Percentiles rank a stretch among this genome's conserved stretches.
phyloP scores from a whole-genome alignment of 257 asterid species.

The Plantago elongata region DNA sequence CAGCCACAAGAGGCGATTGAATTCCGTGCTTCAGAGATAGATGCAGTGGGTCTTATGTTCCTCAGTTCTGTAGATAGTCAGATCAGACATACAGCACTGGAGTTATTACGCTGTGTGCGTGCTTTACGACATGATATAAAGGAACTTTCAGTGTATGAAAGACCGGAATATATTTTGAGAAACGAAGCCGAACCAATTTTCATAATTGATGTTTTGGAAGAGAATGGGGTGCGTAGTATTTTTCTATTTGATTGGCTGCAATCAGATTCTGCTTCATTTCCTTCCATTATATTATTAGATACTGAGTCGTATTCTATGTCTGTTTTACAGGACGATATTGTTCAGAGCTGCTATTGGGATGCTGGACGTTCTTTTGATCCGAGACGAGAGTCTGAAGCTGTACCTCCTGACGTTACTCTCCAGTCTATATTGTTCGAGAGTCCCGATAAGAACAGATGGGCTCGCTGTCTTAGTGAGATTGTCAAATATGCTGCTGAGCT shows the following conservation, averaged over 20 bases:
- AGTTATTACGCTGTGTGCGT: constrained; percentile 92
- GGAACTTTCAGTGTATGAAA: constrained; percentile 56
- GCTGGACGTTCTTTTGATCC: constrained; percentile 89
- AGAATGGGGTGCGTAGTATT: constrained; percentile 75
- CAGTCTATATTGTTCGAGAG: constrained; percentile 94
- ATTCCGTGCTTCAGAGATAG: constrained; percentile 91
- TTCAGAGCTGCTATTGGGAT: constrained; percentile 99
- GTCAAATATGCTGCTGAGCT: constrained; percentile 90
- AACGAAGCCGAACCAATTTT: constrained; percentile 87
- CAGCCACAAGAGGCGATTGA: constrained; percentile 79
- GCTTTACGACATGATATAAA: constrained; percentile 81
- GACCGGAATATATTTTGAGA: constrained; percentile 53
- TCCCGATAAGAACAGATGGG: constrained; percentile 98
- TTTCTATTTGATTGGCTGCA: constrained; percentile 23
- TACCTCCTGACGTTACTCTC: constrained; percentile 90
- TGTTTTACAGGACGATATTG: constrained; percentile 85
- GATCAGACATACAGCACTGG: constrained; percentile 96
- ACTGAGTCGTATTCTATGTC: constrained; percentile 10
- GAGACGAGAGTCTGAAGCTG: constrained; percentile 91
- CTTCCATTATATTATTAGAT: constrained; percentile 4
- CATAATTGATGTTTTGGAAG: constrained; percentile 97
- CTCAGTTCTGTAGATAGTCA: constrained; percentile 98
- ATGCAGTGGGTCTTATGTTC: constrained; percentile 97
- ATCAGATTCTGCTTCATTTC: constrained; percentile 19
- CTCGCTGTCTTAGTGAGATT: constrained; percentile 91